These are phyloP conservation scores for Tetraselmis striata DNA, from an alignment of 139 green algal species.

Conservation along the genomic window DNA sequence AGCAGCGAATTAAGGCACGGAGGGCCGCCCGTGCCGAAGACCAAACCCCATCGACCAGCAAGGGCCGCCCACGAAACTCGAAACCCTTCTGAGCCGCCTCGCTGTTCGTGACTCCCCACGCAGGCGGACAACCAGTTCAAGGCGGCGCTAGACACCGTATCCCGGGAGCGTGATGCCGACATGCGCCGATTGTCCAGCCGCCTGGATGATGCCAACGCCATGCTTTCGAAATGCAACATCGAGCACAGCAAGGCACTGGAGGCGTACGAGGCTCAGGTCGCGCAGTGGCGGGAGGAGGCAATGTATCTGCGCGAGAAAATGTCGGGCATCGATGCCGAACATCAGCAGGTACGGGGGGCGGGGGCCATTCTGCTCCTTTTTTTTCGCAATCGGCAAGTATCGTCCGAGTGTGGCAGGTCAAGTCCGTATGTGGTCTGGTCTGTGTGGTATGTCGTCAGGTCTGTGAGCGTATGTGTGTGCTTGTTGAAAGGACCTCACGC, in stretches of 20 bases:
- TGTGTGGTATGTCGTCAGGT: too few species aligned
- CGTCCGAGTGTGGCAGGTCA: too few species aligned
- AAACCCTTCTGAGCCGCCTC: too few species aligned
- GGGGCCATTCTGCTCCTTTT: too few species aligned
- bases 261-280: not conserved
- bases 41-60: too few species aligned
- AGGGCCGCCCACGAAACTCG: too few species aligned
- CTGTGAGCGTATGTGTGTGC: too few species aligned
- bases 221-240: not conserved
- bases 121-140: not conserved
- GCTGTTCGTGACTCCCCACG: too few species aligned
- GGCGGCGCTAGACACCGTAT: not conserved
- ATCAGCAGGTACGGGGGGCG: not conserved
- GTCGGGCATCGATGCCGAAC: not conserved
- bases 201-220: not conserved
- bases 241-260: not conserved
- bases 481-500: not conserved
- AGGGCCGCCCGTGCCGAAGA: too few species aligned
- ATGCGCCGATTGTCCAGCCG: not conserved
- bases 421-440: too few species aligned
- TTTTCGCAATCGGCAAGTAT: too few species aligned
- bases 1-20: not conserved
- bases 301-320: not conserved
- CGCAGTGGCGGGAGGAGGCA: not conserved
- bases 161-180: not conserved